phyloP scores from a whole-genome alignment of 352 stramenopile genomes.

The Globisporangium radiosum region DNA sequence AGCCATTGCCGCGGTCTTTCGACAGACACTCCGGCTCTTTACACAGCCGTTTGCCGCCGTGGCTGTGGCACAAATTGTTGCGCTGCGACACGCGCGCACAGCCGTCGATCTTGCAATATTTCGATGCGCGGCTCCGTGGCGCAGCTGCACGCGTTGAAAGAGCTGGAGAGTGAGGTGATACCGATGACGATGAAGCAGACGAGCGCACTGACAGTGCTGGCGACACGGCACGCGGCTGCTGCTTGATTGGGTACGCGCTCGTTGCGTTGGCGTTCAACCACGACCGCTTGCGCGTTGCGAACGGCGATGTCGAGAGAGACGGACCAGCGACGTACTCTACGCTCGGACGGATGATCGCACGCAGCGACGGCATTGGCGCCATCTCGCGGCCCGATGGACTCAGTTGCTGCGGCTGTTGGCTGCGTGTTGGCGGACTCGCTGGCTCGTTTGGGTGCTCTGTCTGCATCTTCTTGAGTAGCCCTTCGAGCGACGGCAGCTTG shows the following conservation, averaged over 20 bases:
- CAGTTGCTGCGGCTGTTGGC: slow-evolving; percentile 8
- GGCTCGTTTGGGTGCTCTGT: not conserved
- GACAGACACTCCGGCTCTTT: slow-evolving; percentile 69
- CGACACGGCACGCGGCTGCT: slow-evolving; percentile 3
- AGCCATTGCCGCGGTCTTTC: slow-evolving; percentile 40
- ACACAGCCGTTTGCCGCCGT: slow-evolving; percentile 78
- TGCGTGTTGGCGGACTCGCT: slow-evolving; percentile 12
- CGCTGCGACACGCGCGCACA: slow-evolving; percentile 77
- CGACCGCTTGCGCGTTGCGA: slow-evolving; percentile 10
- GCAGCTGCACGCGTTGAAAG: not conserved
- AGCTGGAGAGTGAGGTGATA: too few species aligned
- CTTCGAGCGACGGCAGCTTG: slow-evolving; percentile 60
- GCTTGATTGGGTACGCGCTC: slow-evolving; percentile 9
- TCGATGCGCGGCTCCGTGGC: slow-evolving; percentile 70
- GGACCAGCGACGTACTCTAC: slow-evolving; percentile 11
- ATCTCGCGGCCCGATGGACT: slow-evolving; percentile 25
- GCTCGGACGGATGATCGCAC: slow-evolving; percentile 48
- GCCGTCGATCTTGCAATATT: slow-evolving; percentile 81
- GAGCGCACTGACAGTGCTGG: slow-evolving; percentile 13
- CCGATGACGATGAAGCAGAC: not conserved
- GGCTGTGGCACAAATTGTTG: slow-evolving; percentile 79
- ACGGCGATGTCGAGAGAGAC: not conserved
- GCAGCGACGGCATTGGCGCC: slow-evolving; percentile 34
- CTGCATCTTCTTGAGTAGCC: slow-evolving; percentile 65
- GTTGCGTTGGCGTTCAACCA: slow-evolving; percentile 5